These are phyloP conservation scores for Cladosporium halotolerans DNA, from an alignment of 2,329 filamentous ascomycete species.

Conservation along the genomic window DNA sequence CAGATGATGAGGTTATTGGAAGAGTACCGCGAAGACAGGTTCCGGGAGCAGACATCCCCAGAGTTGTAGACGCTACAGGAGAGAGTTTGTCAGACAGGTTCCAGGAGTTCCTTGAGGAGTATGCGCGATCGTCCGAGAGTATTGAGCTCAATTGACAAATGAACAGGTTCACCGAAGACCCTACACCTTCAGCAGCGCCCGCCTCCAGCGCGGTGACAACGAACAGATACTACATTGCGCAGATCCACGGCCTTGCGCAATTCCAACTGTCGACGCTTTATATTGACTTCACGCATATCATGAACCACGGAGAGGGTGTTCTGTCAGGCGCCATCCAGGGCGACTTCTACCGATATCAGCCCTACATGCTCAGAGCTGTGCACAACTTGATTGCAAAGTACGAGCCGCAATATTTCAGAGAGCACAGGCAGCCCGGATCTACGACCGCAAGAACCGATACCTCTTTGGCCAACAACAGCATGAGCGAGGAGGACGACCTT, in stretches of 20 bases:
- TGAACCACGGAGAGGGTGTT: constrained; percentile 68
- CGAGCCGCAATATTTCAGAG: constrained; percentile 87
- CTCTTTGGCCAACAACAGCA: constrained; percentile 50
- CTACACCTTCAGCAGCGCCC: constrained; percentile 56
- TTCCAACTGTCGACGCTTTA: constrained; percentile 79
- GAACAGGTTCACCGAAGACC: constrained; percentile 60
- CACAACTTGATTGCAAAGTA: constrained; percentile 93
- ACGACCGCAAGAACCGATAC: constrained; percentile 62
- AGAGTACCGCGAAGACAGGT: constrained; percentile 41
- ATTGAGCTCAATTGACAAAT: no score
- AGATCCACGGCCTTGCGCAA: constrained; percentile 69
- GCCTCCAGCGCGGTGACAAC: constrained; percentile 65
- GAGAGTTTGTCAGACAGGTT: constrained; percentile 70
- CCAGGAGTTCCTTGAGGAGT: constrained; percentile 74
- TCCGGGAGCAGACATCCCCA: constrained; percentile 55
- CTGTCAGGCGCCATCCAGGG: constrained; percentile 80
- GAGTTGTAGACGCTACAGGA: constrained; percentile 70
- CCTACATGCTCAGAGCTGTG: constrained; percentile 79
- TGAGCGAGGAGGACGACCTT: constrained; percentile 52
- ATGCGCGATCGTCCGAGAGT: constrained; percentile 23
- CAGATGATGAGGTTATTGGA: constrained; percentile 57
- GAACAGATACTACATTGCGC: constrained; percentile 78
- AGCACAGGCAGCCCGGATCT: constrained; percentile 77
- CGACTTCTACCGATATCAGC: constrained; percentile 91
- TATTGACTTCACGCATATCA: constrained; percentile 79